These are phyloP conservation scores for Olyra latifolia DNA, from an alignment of 176 grass and related monocot species.

Conservation along the genomic window DNA sequence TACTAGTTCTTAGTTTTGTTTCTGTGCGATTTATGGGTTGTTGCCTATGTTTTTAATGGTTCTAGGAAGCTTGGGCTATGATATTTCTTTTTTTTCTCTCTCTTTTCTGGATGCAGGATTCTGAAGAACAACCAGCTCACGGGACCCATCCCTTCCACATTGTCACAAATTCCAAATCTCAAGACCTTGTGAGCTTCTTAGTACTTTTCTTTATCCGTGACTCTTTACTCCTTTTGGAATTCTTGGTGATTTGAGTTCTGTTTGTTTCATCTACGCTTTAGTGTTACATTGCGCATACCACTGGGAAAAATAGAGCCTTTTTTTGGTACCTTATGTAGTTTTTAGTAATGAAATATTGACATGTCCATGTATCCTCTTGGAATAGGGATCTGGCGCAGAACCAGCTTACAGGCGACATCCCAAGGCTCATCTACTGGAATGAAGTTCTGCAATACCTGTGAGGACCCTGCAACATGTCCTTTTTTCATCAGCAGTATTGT, in stretches of 20 bases:
- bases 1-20: constrained; percentile 16
- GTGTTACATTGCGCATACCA: constrained; percentile 12
- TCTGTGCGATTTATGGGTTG: constrained; percentile 9
- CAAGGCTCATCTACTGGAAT: constrained; percentile 96
- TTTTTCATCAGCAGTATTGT: no score
- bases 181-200: constrained; percentile 75
- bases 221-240: constrained; percentile 36
- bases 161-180: constrained; percentile 98
- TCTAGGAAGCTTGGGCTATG: constrained; percentile 14
- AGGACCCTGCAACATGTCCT: not conserved
- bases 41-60: not conserved
- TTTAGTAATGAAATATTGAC: constrained; percentile 17
- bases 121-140: constrained; percentile 96
- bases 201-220: constrained; percentile 25
- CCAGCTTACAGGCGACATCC: constrained; percentile 85
- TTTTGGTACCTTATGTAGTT: constrained; percentile 11
- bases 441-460: constrained; percentile 98
- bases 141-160: constrained; percentile 93
- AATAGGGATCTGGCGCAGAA: constrained; percentile 91
- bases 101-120: constrained; percentile 56
- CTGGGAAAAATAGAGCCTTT: not conserved
- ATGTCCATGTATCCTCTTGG: constrained; percentile 11
- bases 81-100: constrained; percentile 12
- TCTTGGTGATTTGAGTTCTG: not conserved
- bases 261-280: constrained; percentile 24